These are phyloP conservation scores for Magnolia kwangsiensis DNA, from an alignment of 164 flowering plant species.

Conservation along the genomic window DNA sequence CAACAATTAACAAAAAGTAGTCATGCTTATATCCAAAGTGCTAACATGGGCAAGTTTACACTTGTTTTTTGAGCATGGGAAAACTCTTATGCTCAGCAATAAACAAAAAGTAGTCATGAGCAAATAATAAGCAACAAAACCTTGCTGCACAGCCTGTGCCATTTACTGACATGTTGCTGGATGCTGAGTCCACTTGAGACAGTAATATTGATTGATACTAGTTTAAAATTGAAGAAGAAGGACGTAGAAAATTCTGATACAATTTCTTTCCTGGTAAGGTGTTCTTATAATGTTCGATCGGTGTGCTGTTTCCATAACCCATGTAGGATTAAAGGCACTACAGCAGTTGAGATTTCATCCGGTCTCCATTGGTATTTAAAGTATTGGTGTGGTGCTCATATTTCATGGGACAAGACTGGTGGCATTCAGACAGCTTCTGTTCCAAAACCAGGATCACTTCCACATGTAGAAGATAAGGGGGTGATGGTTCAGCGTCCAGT, in stretches of 20 bases:
- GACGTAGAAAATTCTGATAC: neutral
- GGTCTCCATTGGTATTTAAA: slow-evolving; percentile 95
- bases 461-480: slow-evolving; percentile 59
- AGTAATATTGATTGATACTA: neutral
- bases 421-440: slow-evolving; percentile 74
- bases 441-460: slow-evolving; percentile 71
- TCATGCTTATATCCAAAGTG: neutral
- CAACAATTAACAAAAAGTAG: neutral
- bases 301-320: neutral
- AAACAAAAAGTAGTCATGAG: neutral
- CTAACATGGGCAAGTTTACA: neutral
- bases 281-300: neutral
- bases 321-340: slow-evolving; percentile 71
- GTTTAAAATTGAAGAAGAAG: neutral
- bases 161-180: neutral
- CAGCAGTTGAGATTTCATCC: slow-evolving; percentile 80
- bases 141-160: neutral
- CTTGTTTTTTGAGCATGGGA: neutral
- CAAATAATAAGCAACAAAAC: neutral
- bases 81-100: neutral
- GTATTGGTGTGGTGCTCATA: slow-evolving; percentile 86
- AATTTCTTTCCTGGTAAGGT: neutral
- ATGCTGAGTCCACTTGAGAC: neutral
- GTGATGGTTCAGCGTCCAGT: slow-evolving; percentile 68
- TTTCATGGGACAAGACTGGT: slow-evolving; percentile 98